phyloP scores from a whole-genome alignment of 2,329 filamentous ascomycete species.

The Pseudopyrenochaeta lycopersici region DNA sequence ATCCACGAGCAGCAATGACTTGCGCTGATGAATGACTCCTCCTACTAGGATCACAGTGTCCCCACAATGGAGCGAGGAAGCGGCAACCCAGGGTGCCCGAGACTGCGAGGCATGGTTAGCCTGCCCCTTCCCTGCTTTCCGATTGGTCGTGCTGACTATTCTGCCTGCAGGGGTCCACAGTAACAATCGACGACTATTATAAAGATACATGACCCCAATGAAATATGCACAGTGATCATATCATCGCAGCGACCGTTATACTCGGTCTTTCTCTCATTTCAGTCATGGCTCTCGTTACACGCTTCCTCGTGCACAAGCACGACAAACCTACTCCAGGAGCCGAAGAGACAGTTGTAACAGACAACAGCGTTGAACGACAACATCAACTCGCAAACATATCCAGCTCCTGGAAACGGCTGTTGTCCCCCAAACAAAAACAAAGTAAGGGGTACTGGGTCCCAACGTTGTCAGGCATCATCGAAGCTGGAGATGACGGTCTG shows the following conservation, averaged over 20 bases:
- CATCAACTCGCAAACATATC: constrained; percentile 21
- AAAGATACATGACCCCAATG: constrained; percentile 17
- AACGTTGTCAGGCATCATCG: constrained; percentile 39
- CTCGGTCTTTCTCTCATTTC: constrained; percentile 20
- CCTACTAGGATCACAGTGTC: constrained; percentile 1
- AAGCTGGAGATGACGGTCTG: constrained; percentile 44
- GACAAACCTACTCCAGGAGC: constrained; percentile 19
- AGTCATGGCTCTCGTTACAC: constrained; percentile 40
- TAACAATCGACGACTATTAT: constrained; percentile 28
- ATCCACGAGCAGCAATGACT: constrained; percentile 16
- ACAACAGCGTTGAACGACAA: constrained; percentile 22
- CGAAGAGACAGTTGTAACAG: constrained; percentile 14
- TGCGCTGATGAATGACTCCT: constrained; percentile 19
- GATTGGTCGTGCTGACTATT: constrained; percentile 31
- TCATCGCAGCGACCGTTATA: constrained; percentile 27
- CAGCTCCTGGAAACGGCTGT: constrained; percentile 29
- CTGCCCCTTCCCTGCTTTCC: constrained; percentile 37
- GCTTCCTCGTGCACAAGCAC: constrained; percentile 36
- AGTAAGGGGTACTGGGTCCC: constrained; percentile 31
- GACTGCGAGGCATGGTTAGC: constrained; percentile 19
- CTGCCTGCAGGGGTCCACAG: constrained; percentile 17
- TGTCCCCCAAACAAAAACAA: constrained; percentile 26
- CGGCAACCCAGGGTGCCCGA: constrained; percentile 26
- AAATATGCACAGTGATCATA: constrained; percentile 21
- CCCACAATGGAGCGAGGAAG: constrained; percentile 17